Evolutionary conservation across 2,329 filamentous ascomycete species (phyloP).

Genomic region (Diaporthe helianthi): DNA sequence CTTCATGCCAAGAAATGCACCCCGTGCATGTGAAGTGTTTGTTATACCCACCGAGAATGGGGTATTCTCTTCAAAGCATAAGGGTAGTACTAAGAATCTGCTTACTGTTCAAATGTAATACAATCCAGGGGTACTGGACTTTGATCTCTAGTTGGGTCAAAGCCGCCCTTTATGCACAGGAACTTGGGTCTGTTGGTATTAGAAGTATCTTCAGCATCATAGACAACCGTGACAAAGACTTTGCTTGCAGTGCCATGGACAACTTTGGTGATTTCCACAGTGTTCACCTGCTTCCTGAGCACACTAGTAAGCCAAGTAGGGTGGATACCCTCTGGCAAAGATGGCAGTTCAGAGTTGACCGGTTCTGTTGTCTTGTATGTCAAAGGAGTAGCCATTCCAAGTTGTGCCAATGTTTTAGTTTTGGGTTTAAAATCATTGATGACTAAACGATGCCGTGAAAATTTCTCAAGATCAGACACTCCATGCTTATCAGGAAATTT

Average conservation of each 20-base stretch:
- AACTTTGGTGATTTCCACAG: slow-evolving; percentile 36
- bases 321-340: slow-evolving; percentile 39
- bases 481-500: background rate
- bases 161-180: slow-evolving; percentile 29
- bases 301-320: slow-evolving; percentile 41
- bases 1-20: too few relatives aligned
- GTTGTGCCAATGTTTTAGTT: background rate
- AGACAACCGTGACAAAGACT: slow-evolving; percentile 42
- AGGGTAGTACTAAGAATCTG: too few relatives aligned
- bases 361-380: background rate
- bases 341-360: slow-evolving; percentile 35
- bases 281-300: slow-evolving; percentile 40
- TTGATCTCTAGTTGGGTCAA: slow-evolving; percentile 15
- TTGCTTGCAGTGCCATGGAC: slow-evolving; percentile 42
- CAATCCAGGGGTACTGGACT: slow-evolving; percentile 14
- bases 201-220: slow-evolving; percentile 38
- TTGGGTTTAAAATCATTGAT: background rate
- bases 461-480: background rate
- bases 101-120: too few relatives aligned
- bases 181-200: slow-evolving; percentile 34
- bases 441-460: background rate
- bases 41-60: too few relatives aligned
- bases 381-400: background rate
- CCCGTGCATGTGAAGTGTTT: too few relatives aligned
- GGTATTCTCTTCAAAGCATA: too few relatives aligned